Evolutionary conservation across 2,329 filamentous ascomycete species (phyloP), one percentile per base, ranked within the genome.

Genomic region (Botrytis cinerea): DNA sequence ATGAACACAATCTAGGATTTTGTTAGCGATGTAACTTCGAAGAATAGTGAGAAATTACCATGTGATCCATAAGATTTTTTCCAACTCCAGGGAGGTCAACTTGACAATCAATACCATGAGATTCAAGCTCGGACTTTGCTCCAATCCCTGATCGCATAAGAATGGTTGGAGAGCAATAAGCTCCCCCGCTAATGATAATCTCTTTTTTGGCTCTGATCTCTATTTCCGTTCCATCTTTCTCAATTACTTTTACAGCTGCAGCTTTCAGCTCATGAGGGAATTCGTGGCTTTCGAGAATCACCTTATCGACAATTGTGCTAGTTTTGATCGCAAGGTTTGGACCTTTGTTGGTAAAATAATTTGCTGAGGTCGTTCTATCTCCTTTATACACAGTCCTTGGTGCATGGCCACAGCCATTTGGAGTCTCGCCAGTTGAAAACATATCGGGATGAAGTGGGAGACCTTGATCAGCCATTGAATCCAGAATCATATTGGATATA

Each of bases 81-180:
- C 90, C 90, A 18, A 92, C 89, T 64, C 89, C 90, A 0, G 89
- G 89, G 1, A 90, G 83, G 78, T 92, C 84, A 4, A 83, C 81
- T 61, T 90, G 78, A 14, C 89, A 83, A 1, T 84, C 81, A 74
- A 91, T 90, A 35, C 82, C 80, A 77, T 86, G 78, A 46, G 76
- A 75, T 48, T 78, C 63, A 25, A 86, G 81, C 77, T 85, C 83
- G 1, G 75, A 78, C n/a, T 78, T 80, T 16, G 83, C 81, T 2
- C 85, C 85, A 68, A 86, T 79, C 35, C 85, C 85, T 46, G 82
- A 84, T 20, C 85, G 81, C 79, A 86, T 84, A 25, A 86, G 82
- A 71, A 86, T 79, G 71, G 85, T 82, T 12, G 85, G 85, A 1
- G 83, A 83, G 77, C 85, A 85, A 79, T 84, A 84, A 18, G 84